Percentiles rank a stretch among this genome's conserved stretches.
These are phyloP conservation scores for Zygotorulaspora chibaensis DNA, from an alignment of 805 yeast species.

Conservation along the genomic window DNA sequence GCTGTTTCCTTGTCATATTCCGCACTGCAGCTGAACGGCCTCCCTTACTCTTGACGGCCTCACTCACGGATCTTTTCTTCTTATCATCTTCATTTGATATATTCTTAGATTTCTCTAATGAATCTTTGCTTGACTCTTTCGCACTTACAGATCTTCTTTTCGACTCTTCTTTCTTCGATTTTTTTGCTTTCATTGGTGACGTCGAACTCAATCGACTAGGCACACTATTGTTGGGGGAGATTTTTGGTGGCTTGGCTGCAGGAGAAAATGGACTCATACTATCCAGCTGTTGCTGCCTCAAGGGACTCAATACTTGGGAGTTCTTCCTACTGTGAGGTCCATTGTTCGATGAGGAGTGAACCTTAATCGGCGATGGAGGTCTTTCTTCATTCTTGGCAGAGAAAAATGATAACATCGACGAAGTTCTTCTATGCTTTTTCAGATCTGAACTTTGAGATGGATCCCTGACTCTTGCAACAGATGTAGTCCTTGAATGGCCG, in stretches of 20 bases:
- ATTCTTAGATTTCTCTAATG: slow-evolving; percentile 3
- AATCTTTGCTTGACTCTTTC: slow-evolving; percentile 34
- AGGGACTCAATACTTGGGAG: slow-evolving; percentile 25
- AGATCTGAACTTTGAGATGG: slow-evolving; percentile 24
- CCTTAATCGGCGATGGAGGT: slow-evolving; percentile 15
- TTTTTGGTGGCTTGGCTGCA: slow-evolving; percentile 4
- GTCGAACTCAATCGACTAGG: slow-evolving; percentile 4
- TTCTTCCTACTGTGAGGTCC: slow-evolving; percentile 16
- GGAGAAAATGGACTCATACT: slow-evolving; percentile 21
- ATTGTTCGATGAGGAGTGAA: slow-evolving; percentile 1
- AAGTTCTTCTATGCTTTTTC: slow-evolving; percentile 51
- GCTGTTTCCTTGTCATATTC: slow-evolving; percentile 46
- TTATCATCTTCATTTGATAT: slow-evolving; percentile 20
- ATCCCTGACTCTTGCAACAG: slow-evolving; percentile 16
- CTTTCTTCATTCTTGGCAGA: slow-evolving; percentile 25
- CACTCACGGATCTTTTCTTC: slow-evolving; percentile 45
- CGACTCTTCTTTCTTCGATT: slow-evolving; percentile 21
- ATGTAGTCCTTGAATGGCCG: slow-evolving; percentile 24
- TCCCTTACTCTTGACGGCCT: slow-evolving; percentile 48
- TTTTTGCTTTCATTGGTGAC: slow-evolving; percentile 13
- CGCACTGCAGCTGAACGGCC: slow-evolving; percentile 52
- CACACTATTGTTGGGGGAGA: slow-evolving; percentile 5
- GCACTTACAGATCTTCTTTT: slow-evolving; percentile 52
- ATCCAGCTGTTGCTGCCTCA: slow-evolving; percentile 21
- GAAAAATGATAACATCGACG: slow-evolving; percentile 54